Base-by-base conservation (phyloP, 371 early-diverging fungal species). In the Lichtheimia corymbifera region DNA sequence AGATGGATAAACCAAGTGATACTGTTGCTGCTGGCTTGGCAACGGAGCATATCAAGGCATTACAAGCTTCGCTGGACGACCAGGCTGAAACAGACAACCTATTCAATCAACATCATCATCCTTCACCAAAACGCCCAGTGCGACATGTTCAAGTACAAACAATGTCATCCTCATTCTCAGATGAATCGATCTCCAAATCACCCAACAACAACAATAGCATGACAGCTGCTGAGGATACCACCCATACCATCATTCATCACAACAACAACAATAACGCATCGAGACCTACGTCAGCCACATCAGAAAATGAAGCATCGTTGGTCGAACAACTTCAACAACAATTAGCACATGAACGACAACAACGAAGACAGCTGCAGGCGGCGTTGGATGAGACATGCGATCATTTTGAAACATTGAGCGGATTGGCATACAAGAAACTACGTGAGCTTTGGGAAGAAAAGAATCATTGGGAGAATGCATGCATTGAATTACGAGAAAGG, bases 371-470 rank as follows among this genome's bases (percentile, higher is more conserved):
- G 14, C 67, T 80, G 3, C 71, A 80, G 12, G 78, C 71, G 12
- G 82, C 84, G 12, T 67, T 83, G 62, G 80, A 83, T 35, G 77
- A 85, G 41, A 74, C 86, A 0, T 71, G 77, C 27, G 83, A 83
- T 57, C 79, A 86, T 61, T 83, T 80, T 65, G 86, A 86, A 56
- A 76, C 80, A 51, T 70, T 86, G 18, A 76, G 74, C 44, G 84
- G 80, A 4, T 61, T 83, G 42, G 86, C 86, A 1, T 84, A 82
- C 64, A 77, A 80, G 54, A 86, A 83, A 58, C 64, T 86, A 7
- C 73, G 84, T 35, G 86, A 84, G 52, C 62, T 86, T 49, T 80
- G 77, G 77, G 80, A 80, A 61, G 80, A 80, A 54, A 77, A 76
- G 42, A 66, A 64, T 57, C 67, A 73, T 18, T 77, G 80, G 77